A percentile compares a stretch with the other conserved stretches of the same genome.
Conservation (phyloP, 441 rosid genomes). For the Populus hybrid region DNA sequence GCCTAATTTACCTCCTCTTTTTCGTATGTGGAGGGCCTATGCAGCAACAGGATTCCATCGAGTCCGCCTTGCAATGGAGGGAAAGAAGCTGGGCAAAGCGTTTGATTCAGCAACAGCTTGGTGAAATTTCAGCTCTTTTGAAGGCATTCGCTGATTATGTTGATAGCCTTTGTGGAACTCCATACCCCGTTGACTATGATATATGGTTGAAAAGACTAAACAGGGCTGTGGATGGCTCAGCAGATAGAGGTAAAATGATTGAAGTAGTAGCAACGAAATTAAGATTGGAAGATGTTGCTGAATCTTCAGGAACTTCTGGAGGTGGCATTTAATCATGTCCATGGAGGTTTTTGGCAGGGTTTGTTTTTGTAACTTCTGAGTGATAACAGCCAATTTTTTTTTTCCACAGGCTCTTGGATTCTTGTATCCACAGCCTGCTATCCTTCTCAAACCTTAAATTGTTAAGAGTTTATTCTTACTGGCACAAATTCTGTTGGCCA, state of each 20-base stretch:
- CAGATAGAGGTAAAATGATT: slow-evolving; percentile 51
- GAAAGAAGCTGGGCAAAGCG: slow-evolving; percentile 59
- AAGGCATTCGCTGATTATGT: slow-evolving; percentile 74
- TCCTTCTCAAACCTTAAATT: no score
- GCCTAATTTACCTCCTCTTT: slow-evolving; percentile 52
- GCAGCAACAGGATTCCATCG: slow-evolving; percentile 55
- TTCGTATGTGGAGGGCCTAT: slow-evolving; percentile 48
- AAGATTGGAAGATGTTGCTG: slow-evolving; percentile 39
- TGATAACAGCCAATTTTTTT: background rate
- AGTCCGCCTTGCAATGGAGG: slow-evolving; percentile 68
- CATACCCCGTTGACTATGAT: slow-evolving; percentile 58
- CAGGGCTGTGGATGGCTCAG: slow-evolving; percentile 41
- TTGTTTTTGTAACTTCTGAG: slow-evolving; percentile 12
- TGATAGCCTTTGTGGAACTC: slow-evolving; percentile 67
- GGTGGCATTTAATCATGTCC: slow-evolving; percentile 19
- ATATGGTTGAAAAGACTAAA: slow-evolving; percentile 58
- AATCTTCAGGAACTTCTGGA: slow-evolving; percentile 37
- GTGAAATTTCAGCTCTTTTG: slow-evolving; percentile 52
- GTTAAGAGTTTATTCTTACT: no score
- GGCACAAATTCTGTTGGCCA: no score
- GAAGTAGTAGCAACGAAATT: slow-evolving; percentile 31
- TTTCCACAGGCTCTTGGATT: background rate
- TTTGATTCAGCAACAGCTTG: slow-evolving; percentile 52
- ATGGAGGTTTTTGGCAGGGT: background rate
- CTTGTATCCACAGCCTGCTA: background rate